Base-by-base conservation (phyloP, 2,329 filamentous ascomycete genomes). In the Colletotrichum falcatum region DNA sequence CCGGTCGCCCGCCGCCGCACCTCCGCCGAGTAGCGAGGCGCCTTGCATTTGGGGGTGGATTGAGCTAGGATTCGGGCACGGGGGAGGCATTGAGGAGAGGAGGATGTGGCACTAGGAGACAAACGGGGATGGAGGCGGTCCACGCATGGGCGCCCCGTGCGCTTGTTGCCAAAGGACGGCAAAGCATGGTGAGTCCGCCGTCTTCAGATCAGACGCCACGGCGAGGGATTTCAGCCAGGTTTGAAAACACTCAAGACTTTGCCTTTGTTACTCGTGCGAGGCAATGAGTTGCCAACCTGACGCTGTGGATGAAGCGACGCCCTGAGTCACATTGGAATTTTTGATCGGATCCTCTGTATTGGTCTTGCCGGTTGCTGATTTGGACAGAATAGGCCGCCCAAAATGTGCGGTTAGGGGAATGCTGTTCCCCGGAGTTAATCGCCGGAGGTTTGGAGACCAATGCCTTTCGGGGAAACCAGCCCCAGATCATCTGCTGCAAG, bases 11-110 rank as follows among this genome's bases (percentile, higher is more conserved):
- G 58, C 58, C 63, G 67, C 53, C 67, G 67, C 67, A 67, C 64
- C 56, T 67, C 67, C 67, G 67, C 64, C 67, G 67, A 58, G 53
- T 53, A 59, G 64, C 67, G 67, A 70, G 56, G 62, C 64, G 61
- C 56, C 51, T 59, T 67, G 67, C 67, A 67, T 70, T 61, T 61
- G 42, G 67, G 64, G 58, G 53, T 60, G 56, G 58, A 49, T 58
- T 54, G 44, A 55, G 49, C 67, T 67, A 63, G 67, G 67, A 63
- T 70, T 64, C 63, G 67, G 44, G 37, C 33, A 55, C 54, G 54
- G 53, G 56, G 35, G 54, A 20, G 46, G 33, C 30, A 37, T 61
- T 20, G 39, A 37, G 49, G 20, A 33, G 60, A 56, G 53, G 35
- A 65, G 54, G 44, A 56, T 35, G 53, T n/a, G 35, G n/a, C 35